A percentile compares a stretch with the other conserved stretches of the same genome.
Conservation (phyloP, 306 rosid genomes). For the Vigna radiata region DNA sequence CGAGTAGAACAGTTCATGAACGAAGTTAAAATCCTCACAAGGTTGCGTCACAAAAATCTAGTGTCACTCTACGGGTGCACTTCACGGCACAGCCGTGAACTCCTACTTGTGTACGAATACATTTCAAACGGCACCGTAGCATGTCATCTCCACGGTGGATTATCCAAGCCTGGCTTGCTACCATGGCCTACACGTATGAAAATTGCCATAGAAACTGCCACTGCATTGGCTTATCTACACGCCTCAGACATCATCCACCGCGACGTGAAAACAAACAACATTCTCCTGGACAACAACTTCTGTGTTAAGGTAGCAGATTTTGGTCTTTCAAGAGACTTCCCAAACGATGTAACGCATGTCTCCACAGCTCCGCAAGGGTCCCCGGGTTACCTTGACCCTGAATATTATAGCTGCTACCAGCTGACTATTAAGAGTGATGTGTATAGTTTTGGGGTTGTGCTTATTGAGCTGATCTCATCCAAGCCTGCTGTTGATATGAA, state of each 20-base stretch:
- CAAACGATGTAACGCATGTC: slow-evolving; percentile 45
- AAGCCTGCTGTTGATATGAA: slow-evolving; percentile 72
- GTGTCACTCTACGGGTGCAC: slow-evolving; percentile 85
- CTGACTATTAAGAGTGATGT: slow-evolving; percentile 56
- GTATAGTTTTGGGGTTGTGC: slow-evolving; percentile 55
- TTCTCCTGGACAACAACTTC: slow-evolving; percentile 46
- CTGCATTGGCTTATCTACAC: slow-evolving; percentile 73
- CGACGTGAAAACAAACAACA: slow-evolving; percentile 72
- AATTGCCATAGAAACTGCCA: slow-evolving; percentile 75
- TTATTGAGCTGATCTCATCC: slow-evolving; percentile 72
- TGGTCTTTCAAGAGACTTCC: slow-evolving; percentile 53
- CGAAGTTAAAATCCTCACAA: slow-evolving; percentile 61
- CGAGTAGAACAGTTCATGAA: slow-evolving; percentile 54
- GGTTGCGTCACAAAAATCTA: slow-evolving; percentile 67
- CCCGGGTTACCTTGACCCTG: slow-evolving; percentile 52
- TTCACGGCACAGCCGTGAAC: slow-evolving; percentile 65
- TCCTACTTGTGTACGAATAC: slow-evolving; percentile 64
- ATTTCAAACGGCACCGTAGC: slow-evolving; percentile 74
- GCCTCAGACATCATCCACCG: slow-evolving; percentile 77
- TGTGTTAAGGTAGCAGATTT: slow-evolving; percentile 50
- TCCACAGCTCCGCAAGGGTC: slow-evolving; percentile 58
- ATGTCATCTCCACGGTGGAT: slow-evolving; percentile 71
- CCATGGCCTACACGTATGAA: slow-evolving; percentile 55
- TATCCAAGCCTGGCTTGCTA: slow-evolving; percentile 38
- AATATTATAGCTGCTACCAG: slow-evolving; percentile 39